Conservation (phyloP, 2,329 filamentous ascomycete genomes). For the Septoria petroselini region DNA sequence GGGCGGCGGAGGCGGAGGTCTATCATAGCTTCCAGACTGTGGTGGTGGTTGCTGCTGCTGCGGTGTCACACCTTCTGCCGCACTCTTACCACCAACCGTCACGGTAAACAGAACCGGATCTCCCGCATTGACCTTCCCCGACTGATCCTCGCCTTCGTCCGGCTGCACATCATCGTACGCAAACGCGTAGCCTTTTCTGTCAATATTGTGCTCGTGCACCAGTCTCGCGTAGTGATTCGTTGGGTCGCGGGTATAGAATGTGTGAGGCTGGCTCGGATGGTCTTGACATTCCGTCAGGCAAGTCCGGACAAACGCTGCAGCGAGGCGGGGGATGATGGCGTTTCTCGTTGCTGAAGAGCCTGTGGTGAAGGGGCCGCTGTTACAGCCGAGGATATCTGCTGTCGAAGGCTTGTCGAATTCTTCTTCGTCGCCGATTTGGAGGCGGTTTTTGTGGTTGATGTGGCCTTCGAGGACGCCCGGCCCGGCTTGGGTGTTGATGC, state of each 20-base stretch:
- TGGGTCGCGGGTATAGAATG: constrained; percentile 36
- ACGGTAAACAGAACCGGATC: constrained; percentile 45
- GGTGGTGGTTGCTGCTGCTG: constrained; percentile 11
- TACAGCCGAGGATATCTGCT: constrained; percentile 66
- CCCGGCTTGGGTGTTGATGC: constrained; percentile 63
- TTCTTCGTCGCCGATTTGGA: constrained; percentile 48
- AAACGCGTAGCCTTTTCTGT: constrained; percentile 60
- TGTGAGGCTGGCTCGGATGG: constrained; percentile 39
- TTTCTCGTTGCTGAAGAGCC: constrained; percentile 45
- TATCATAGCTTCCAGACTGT: constrained; percentile 13
- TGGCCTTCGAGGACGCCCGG: constrained; percentile 54
- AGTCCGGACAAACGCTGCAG: constrained; percentile 73
- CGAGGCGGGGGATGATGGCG: constrained; percentile 70
- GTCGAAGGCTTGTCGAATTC: constrained; percentile 59
- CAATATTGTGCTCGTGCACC: constrained; percentile 58
- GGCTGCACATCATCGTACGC: constrained; percentile 64
- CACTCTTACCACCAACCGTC: constrained; percentile 24
- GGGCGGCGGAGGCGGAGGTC: constrained; percentile 23
- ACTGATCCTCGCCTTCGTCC: constrained; percentile 54
- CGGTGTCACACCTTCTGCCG: constrained; percentile 8
- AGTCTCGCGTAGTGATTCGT: constrained; percentile 60
- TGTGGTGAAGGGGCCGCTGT: constrained; percentile 59
- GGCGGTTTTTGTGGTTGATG: constrained; percentile 41
- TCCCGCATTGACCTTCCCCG: constrained; percentile 50
- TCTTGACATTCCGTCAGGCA: constrained; percentile 55